phyloP scores from a whole-genome alignment of 495 filamentous ascomycete genomes.

The Hyaloscypha bicolor region DNA sequence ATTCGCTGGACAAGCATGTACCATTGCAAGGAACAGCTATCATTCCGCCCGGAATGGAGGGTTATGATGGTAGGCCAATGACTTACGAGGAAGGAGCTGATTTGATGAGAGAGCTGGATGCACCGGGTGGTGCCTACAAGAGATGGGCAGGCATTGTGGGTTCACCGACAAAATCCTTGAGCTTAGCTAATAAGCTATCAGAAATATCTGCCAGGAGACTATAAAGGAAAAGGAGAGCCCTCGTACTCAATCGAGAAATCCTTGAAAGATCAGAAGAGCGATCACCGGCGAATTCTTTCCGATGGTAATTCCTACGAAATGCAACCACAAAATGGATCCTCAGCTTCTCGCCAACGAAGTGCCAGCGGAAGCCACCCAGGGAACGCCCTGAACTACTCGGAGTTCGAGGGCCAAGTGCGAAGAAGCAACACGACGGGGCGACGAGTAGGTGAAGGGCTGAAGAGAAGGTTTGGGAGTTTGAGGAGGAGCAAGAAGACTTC shows the following conservation, averaged over 20 bases:
- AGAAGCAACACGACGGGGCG: conserved; percentile 43
- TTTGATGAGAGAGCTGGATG: conserved; percentile 70
- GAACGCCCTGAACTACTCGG: conserved; percentile 1
- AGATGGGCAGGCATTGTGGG: conserved; percentile 69
- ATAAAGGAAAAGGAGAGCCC: conserved; percentile 82
- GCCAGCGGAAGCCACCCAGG: conserved; percentile 20
- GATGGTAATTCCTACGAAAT: conserved; percentile 42
- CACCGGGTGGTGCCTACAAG: conserved; percentile 62
- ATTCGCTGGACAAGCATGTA: conserved; percentile 72
- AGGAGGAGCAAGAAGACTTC: conserved; percentile 33
- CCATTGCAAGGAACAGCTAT: conserved; percentile 83
- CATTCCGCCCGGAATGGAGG: conserved; percentile 70
- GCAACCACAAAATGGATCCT: conserved; percentile 34
- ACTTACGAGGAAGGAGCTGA: conserved; percentile 85
- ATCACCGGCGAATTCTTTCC: conserved; percentile 30
- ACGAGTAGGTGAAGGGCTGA: conserved; percentile 45
- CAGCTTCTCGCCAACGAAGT: conserved; percentile 21
- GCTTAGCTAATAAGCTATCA: conserved; percentile 33
- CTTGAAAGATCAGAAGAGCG: conserved; percentile 47
- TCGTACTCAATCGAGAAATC: conserved; percentile 67
- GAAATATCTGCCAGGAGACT: conserved; percentile 70
- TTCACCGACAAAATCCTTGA: conserved; percentile 18
- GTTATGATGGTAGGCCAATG: conserved; percentile 68
- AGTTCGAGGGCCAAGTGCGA: conserved; percentile 23
- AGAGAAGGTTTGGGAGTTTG: conserved; percentile 49